These are phyloP conservation scores for Clonostachys byssicola DNA, from an alignment of 2,329 filamentous ascomycete species.

Conservation along the genomic window DNA sequence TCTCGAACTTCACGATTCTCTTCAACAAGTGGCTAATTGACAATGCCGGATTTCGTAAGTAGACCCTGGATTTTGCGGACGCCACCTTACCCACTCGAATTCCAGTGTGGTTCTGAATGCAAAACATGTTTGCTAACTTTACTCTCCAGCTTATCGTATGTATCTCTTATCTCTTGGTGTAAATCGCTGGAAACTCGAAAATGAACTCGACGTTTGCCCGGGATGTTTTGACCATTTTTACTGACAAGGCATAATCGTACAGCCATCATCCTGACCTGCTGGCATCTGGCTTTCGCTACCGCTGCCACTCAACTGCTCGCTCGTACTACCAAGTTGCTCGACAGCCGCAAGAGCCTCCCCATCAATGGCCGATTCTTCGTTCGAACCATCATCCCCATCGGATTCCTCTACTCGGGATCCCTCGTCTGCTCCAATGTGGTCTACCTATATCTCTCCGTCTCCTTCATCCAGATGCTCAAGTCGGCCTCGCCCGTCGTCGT, in stretches of 20 bases:
- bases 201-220: background rate
- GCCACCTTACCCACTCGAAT: background rate
- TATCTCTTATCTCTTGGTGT: slow-evolving; percentile 2
- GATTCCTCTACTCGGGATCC: slow-evolving; percentile 60
- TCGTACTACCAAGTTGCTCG: slow-evolving; percentile 58
- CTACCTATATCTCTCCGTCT: slow-evolving; percentile 63
- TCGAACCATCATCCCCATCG: slow-evolving; percentile 61
- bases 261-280: slow-evolving; percentile 60
- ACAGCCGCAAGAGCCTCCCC: slow-evolving; percentile 56
- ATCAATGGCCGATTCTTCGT: slow-evolving; percentile 59
- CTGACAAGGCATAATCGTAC: background rate
- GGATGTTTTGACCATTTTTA: background rate
- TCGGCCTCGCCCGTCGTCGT: slow-evolving; percentile 64
- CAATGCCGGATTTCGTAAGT: slow-evolving; percentile 69
- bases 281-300: slow-evolving; percentile 65
- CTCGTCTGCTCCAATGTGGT: slow-evolving; percentile 65
- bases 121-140: background rate
- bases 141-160: slow-evolving; percentile 23
- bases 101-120: slow-evolving; percentile 12
- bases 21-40: slow-evolving; percentile 92
- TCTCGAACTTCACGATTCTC: slow-evolving; percentile 80
- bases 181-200: background rate
- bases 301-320: slow-evolving; percentile 63
- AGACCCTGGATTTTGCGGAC: slow-evolving; percentile 3
- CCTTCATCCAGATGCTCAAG: slow-evolving; percentile 71